Percentiles rank a stretch among this genome's conserved stretches.
These are phyloP conservation scores for Penicillium verrucosum DNA, from an alignment of 2,329 filamentous ascomycete species.

Conservation along the genomic window DNA sequence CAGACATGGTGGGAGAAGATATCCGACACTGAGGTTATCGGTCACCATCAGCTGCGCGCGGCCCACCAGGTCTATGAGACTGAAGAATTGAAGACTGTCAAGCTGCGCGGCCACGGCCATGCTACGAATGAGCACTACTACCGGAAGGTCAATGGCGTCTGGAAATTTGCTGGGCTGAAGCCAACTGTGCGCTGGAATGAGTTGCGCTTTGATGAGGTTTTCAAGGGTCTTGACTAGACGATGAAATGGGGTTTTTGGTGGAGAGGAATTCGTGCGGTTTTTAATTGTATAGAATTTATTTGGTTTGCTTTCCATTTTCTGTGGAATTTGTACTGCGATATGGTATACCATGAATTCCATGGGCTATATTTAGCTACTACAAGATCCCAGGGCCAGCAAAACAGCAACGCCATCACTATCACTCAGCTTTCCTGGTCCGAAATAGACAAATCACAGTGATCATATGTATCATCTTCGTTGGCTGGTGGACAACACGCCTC, in stretches of 20 bases:
- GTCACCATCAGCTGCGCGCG: conserved; percentile 61
- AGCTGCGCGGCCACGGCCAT: conserved; percentile 60
- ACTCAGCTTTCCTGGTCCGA: neutral
- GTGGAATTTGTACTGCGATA: neutral
- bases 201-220: conserved; percentile 58
- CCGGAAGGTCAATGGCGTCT: conserved; percentile 56
- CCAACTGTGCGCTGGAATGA: conserved; percentile 58
- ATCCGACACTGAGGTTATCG: conserved; percentile 57
- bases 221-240: conserved; percentile 29
- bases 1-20: conserved; percentile 57
- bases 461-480: neutral
- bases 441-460: neutral
- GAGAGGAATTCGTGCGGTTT: neutral
- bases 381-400: neutral
- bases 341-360: neutral
- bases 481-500: neutral
- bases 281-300: neutral
- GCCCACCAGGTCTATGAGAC: conserved; percentile 61
- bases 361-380: neutral
- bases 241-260: neutral
- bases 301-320: neutral
- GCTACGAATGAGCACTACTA: conserved; percentile 58
- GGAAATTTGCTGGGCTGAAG: conserved; percentile 59
- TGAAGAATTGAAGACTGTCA: conserved; percentile 46
- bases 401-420: neutral